Evolutionary conservation across 192 early-diverging fungal genomes (phyloP), one percentile per base, ranked within the genome.

Genomic region (Backusella macrospora): DNA sequence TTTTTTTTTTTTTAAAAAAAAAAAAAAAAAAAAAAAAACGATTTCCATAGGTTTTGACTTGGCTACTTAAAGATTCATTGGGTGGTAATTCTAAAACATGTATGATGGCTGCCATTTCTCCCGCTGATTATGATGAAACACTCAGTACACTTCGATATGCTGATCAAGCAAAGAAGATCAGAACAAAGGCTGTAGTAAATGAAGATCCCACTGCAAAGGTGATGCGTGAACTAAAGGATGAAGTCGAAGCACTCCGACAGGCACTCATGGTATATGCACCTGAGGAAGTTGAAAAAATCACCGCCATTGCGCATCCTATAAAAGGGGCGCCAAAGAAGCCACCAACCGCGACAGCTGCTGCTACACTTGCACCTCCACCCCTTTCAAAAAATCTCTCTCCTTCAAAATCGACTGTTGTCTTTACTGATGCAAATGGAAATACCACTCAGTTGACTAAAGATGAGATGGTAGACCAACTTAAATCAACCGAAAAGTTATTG

Each of bases 181-280:
- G 96, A 76, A 98, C 95, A 77, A 91, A 91, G 78, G 94, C 95
- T 10, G 87, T 93, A 0, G 92, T 98, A 52, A 98, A 98, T 78
- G 95, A 98, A 79, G 93, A 96, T 71, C 91, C 93, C 0, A 91
- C 91, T 52, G 88, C 85, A 13, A 89, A 85, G 66, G 78, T 95
- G 4, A 90, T 98, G 67, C 87, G 92, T 52, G 92, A 96, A 78
- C 85, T 98, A 15, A 91, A 94, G 76, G 89, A 92, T 37, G 95
- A 98, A 73, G 81, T 98, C 2, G 81, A 82, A 18, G 82, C 82
- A 47, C 80, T 98, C 21, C 84, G 88, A 15, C 83, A 79, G 12
- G 85, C 86, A 37, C 80, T 97, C 0, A 75, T 76, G 70, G 76
- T 73, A 18, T 80, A 81, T 72, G 77, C 74, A 16, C 78, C 78